Base-by-base conservation (phyloP, 257 asterid genomes). In the Salvia splendens region DNA sequence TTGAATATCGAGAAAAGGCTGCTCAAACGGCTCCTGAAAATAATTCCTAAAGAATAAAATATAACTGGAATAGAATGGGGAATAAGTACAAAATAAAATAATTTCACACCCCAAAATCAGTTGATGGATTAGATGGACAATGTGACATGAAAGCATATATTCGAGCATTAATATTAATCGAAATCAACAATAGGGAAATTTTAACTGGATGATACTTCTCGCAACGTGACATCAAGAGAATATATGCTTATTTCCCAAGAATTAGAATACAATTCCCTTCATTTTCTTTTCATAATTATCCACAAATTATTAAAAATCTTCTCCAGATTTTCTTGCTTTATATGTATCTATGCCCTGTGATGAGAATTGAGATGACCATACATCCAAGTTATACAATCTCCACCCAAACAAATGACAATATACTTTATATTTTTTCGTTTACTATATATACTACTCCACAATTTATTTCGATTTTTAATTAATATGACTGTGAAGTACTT, bases 111-210 rank as follows among this genome's bases (percentile, higher is more conserved):
- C 55, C 9, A 42, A 64, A 50, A 41, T 24, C n/a, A 17, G 3
- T 45, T 11, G 36, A 46, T 49, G 33, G 10, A 67, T 69, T 59
- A 15, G 75, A 51, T 58, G 35, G 60, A 43, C 52, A 59, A 33
- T 30, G 54, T 60, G 72, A 58, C 71, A 69, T 65, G 45, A 75
- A 38, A 65, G 78, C 74, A 76, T 65, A 70, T 69, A 71, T 73
- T 50, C 77, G 35, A 12, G 9, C 40, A 24, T 24, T 30, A 55
- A 6, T 16, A 28, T 32, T 8, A 53, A 17, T 43, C 1, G 4
- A 55, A 47, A 55, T 7, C 16, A 35, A 55, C 50, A 6, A 4
- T 12, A 12, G 2, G 5, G 12, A 61, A 6, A 24, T 48, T 60
- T 36, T 66, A 65, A 46, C 52, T 35, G 6, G 36, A 53, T 46